phyloP scores from a whole-genome alignment of 169 alveolate species.

The Plasmodium billcollinsi region DNA sequence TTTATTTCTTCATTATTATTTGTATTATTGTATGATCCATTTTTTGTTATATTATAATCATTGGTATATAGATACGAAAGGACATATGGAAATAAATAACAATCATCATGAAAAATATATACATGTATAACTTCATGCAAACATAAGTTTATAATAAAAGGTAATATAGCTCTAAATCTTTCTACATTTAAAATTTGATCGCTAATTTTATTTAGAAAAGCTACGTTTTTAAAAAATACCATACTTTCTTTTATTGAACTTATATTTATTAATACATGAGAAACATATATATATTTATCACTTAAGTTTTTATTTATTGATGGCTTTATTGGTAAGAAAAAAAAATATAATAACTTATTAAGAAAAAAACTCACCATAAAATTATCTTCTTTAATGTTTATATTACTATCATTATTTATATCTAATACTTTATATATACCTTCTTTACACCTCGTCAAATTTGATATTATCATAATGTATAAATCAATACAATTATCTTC shows the following conservation, averaged over 20 bases:
- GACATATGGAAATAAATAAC: slow-evolving; percentile 33
- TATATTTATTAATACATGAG: slow-evolving; percentile 44
- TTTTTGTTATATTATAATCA: background rate
- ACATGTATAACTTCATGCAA: slow-evolving; percentile 15
- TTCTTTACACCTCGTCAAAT: slow-evolving; percentile 34
- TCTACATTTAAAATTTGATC: slow-evolving; percentile 10
- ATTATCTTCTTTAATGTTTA: background rate
- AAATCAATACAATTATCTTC: slow-evolving; percentile 28
- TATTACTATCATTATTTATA: background rate
- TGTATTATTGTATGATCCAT: background rate
- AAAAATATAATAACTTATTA: slow-evolving; percentile 37
- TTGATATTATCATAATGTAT: slow-evolving; percentile 47
- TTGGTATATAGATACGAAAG: slow-evolving; percentile 20
- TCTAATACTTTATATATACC: slow-evolving; percentile 45
- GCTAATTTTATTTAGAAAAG: slow-evolving; percentile 29
- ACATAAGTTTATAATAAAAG: slow-evolving; percentile 31
- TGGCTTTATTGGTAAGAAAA: slow-evolving; percentile 24
- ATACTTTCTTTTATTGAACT: slow-evolving; percentile 44
- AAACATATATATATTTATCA: slow-evolving; percentile 35
- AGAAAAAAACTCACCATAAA: slow-evolving; percentile 23
- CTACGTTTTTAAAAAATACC: slow-evolving; percentile 24
- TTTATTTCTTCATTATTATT: background rate
- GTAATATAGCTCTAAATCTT: slow-evolving; percentile 20
- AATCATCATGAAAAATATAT: slow-evolving; percentile 20
- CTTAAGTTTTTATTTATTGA: slow-evolving; percentile 15